Percentiles rank a stretch among this genome's conserved stretches.
Evolutionary conservation across 139 green algal genomes (phyloP).

Genomic region (Coelastrella sp.): DNA sequence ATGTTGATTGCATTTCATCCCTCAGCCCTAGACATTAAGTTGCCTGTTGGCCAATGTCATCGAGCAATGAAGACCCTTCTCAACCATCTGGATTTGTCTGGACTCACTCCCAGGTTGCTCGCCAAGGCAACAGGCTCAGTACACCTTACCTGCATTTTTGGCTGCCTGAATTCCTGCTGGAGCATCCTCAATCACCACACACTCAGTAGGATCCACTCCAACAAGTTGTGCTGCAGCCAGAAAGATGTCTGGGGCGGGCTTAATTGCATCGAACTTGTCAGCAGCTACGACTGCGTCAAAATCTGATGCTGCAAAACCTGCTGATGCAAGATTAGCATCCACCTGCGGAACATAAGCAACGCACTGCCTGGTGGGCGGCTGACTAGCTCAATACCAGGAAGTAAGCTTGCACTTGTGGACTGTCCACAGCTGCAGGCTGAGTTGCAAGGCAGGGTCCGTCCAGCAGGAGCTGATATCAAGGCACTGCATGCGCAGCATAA

Average conservation of each 20-base stretch:
- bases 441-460: no score
- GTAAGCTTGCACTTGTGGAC: no score
- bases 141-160: slow-evolving; percentile 49
- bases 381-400: no score
- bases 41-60: neutral
- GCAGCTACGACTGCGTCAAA: slow-evolving; percentile 79
- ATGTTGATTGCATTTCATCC: no score
- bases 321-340: slow-evolving; percentile 73
- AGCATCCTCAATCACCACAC: slow-evolving; percentile 84
- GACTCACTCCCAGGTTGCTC: neutral
- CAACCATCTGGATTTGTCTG: neutral
- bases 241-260: slow-evolving; percentile 81
- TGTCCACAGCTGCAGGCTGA: no score
- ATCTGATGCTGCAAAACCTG: slow-evolving; percentile 59
- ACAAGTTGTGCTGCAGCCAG: slow-evolving; percentile 66
- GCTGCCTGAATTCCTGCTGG: slow-evolving; percentile 77
- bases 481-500: no score
- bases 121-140: neutral
- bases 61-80: neutral
- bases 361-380: no score
- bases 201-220: slow-evolving; percentile 61
- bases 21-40: neutral
- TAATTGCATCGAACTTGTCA: slow-evolving; percentile 73
- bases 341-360: slow-evolving; percentile 51
- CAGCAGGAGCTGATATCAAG: neutral